Conservation (phyloP, 805 yeast genomes). For the Zygosaccharomyces kombuchaensis region DNA sequence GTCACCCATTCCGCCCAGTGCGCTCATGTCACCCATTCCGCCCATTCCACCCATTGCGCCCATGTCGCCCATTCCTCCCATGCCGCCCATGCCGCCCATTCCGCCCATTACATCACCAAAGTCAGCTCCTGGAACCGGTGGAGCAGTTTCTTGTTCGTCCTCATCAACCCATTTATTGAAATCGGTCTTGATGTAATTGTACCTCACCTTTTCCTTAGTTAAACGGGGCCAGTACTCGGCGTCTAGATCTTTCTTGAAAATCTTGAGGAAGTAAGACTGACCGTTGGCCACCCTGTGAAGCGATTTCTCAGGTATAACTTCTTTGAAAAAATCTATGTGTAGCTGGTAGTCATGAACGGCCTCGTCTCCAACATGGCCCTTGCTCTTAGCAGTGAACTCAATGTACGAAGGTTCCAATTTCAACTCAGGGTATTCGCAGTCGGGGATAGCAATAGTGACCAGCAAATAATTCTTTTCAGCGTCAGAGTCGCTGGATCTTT, state of each 20-base stretch:
- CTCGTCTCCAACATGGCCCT: slow-evolving; percentile 45
- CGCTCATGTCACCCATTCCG: slow-evolving; percentile 23
- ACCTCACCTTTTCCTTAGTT: slow-evolving; percentile 78
- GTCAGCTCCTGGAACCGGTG: slow-evolving; percentile 38
- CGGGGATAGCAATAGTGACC: slow-evolving; percentile 69
- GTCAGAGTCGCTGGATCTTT: slow-evolving; percentile 77
- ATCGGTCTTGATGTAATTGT: slow-evolving; percentile 83
- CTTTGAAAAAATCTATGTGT: slow-evolving; percentile 69
- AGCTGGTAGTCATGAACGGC: slow-evolving; percentile 49
- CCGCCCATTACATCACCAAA: slow-evolving; percentile 22
- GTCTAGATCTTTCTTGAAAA: slow-evolving; percentile 61
- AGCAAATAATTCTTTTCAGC: slow-evolving; percentile 68
- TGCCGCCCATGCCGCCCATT: slow-evolving; percentile 22
- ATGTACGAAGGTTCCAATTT: slow-evolving; percentile 55
- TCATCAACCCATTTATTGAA: slow-evolving; percentile 98
- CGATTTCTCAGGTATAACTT: slow-evolving; percentile 64
- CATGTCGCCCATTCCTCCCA: slow-evolving; percentile 35
- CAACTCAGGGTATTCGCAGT: slow-evolving; percentile 58
- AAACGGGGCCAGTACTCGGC: slow-evolving; percentile 94
- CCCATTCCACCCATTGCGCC: slow-evolving; percentile 42
- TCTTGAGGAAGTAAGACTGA: slow-evolving; percentile 52
- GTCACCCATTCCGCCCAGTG: slow-evolving; percentile 33
- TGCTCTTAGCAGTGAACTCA: slow-evolving; percentile 41
- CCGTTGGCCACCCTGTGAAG: slow-evolving; percentile 50
- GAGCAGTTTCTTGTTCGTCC: slow-evolving; percentile 74